Conservation (phyloP, 2,329 filamentous ascomycete genomes). For the Xylariaceae sp. region DNA sequence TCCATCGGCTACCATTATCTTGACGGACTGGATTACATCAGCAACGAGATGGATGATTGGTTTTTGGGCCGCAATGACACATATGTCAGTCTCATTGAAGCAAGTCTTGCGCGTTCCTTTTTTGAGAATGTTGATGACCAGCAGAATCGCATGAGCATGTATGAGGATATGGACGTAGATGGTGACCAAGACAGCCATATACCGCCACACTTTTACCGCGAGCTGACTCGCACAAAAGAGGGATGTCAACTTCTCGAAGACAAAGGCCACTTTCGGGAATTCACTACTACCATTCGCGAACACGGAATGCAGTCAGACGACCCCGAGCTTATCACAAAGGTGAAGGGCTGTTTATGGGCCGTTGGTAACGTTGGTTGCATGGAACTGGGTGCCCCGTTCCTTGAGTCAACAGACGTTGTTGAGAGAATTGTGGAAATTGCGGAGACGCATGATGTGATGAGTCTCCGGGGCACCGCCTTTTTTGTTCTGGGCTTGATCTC, state of each 20-base stretch:
- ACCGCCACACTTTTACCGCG: slow-evolving; percentile 96
- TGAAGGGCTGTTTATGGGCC: slow-evolving; percentile 96
- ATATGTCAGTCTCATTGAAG: slow-evolving; percentile 93
- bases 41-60: slow-evolving; percentile 99
- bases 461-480: slow-evolving; percentile 89
- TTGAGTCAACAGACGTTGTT: slow-evolving; percentile 86
- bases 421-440: slow-evolving; percentile 84
- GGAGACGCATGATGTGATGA: slow-evolving; percentile 83
- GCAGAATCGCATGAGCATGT: slow-evolving; percentile 54
- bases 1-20: slow-evolving; percentile 97
- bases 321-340: slow-evolving; percentile 78
- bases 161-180: slow-evolving; percentile 50
- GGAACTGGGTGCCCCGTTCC: slow-evolving; percentile 91
- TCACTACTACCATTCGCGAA: slow-evolving; percentile 81
- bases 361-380: slow-evolving; percentile 98
- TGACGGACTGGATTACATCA: slow-evolving; percentile 96
- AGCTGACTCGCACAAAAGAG: slow-evolving; percentile 86
- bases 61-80: slow-evolving; percentile 93
- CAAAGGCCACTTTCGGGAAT: slow-evolving; percentile 95
- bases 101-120: slow-evolving; percentile 85
- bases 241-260: slow-evolving; percentile 85
- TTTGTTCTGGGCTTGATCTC: slow-evolving; percentile 93
- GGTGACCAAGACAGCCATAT: slow-evolving; percentile 60
- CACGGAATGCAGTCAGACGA: slow-evolving; percentile 83
- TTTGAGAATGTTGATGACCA: slow-evolving; percentile 59